Evolutionary conservation across 2,329 filamentous ascomycete genomes (phyloP).

Genomic region (Pyrenochaeta sp.): DNA sequence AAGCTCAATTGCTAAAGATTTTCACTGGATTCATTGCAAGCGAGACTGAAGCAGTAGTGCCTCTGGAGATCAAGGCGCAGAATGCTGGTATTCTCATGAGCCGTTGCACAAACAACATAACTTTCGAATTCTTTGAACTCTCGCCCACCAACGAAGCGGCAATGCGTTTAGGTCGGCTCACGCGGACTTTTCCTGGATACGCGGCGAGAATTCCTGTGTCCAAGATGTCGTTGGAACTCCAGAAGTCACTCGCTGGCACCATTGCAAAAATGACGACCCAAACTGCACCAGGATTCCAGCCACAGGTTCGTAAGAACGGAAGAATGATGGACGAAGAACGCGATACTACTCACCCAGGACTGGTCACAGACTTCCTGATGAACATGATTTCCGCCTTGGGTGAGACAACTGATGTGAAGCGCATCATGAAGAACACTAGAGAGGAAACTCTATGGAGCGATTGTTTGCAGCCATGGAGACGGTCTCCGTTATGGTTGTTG

Average conservation of each 20-base stretch:
- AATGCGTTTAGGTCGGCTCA: conserved; percentile 52
- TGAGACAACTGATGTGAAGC: conserved; percentile 10
- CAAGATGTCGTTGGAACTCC: conserved; percentile 19
- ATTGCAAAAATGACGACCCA: conserved; percentile 51
- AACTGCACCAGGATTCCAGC: conserved; percentile 43
- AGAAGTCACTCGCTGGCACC: conserved; percentile 36
- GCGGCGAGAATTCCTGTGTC: conserved; percentile 45
- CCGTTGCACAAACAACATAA: conserved; percentile 23
- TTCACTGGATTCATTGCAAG: conserved; percentile 24
- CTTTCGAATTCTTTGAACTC: conserved; percentile 59
- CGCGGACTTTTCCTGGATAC: conserved; percentile 56
- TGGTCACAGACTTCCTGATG: conserved; percentile 63
- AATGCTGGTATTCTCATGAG: conserved; percentile 59
- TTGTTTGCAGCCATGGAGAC: conserved; percentile 55
- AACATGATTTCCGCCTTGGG: conserved; percentile 52
- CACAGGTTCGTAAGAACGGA: conserved; percentile 51
- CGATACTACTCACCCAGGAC: conserved; percentile 59
- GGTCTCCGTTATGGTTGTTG: conserved; percentile 65
- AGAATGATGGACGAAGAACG: conserved; percentile 52
- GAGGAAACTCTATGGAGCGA: conserved; percentile 63
- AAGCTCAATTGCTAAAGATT: conserved; percentile 12
- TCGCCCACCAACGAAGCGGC: conserved; percentile 52
- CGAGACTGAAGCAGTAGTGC: conserved; percentile 27
- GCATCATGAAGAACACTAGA: conserved; percentile 62
- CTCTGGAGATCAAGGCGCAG: conserved; percentile 55